These are phyloP conservation scores for Naganishia friedmannii DNA, from an alignment of 768 basidiomycete species.

Conservation along the genomic window DNA sequence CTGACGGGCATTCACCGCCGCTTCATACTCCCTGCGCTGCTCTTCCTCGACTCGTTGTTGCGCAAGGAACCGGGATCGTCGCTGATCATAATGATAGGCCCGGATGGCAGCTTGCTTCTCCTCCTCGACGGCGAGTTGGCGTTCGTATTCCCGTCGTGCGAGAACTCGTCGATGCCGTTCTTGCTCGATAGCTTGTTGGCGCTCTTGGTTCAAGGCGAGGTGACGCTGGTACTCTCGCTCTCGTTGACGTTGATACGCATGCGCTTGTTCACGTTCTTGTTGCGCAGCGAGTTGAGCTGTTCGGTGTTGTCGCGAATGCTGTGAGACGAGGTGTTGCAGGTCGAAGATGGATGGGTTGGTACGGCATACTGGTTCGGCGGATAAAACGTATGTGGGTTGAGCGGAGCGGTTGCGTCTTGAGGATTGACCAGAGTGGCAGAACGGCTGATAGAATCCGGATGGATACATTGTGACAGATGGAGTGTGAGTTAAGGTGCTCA, in stretches of 20 bases:
- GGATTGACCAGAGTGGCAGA: not conserved
- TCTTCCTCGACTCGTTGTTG: not conserved
- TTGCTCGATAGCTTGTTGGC: not conserved
- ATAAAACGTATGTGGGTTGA: not conserved
- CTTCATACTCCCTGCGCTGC: too few species aligned
- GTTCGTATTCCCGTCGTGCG: constrained; percentile 18
- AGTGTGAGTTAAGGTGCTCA: not conserved
- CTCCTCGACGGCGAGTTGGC: not conserved
- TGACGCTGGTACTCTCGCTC: not conserved
- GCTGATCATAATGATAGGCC: not conserved
- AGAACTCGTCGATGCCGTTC: not conserved
- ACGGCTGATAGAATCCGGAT: constrained; percentile 1
- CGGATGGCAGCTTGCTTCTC: not conserved
- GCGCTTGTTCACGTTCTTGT: not conserved
- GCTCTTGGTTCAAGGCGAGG: not conserved
- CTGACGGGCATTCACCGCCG: too few species aligned
- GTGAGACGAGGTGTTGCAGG: not conserved
- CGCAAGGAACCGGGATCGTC: not conserved
- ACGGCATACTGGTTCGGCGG: not conserved
- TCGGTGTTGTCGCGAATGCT: not conserved
- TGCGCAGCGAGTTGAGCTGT: not conserved
- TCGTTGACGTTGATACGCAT: not conserved
- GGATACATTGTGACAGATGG: constrained; percentile 10
- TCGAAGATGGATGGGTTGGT: not conserved
- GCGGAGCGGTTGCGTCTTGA: not conserved